Conservation (phyloP, 257 asterid genomes). For the Solanum bulbocastanum region DNA sequence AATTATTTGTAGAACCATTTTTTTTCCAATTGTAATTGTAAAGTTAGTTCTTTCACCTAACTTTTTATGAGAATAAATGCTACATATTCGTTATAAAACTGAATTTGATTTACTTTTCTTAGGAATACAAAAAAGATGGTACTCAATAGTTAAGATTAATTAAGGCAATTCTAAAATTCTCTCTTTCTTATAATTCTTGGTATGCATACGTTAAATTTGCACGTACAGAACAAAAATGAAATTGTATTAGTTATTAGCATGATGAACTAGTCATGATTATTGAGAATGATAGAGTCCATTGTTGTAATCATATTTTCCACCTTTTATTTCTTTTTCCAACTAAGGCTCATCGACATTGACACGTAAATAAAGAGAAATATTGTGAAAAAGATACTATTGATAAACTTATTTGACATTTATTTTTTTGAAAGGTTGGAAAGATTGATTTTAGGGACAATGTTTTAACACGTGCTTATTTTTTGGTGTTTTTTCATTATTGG, state of each 20-base stretch:
- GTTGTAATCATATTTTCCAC: neutral
- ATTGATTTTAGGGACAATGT: neutral
- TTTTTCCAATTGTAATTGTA: neutral
- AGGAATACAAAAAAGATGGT: neutral
- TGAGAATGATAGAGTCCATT: neutral
- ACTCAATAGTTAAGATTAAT: neutral
- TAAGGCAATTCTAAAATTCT: neutral
- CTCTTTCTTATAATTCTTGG: neutral
- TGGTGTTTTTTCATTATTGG: neutral
- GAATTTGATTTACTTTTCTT: neutral
- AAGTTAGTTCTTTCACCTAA: neutral
- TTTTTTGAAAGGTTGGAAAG: neutral
- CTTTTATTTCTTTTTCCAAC: neutral
- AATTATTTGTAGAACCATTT: neutral
- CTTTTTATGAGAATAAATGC: neutral
- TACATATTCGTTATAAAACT: neutral
- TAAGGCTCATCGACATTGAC: neutral
- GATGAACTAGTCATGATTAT: neutral
- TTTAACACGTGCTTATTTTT: neutral
- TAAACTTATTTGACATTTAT: neutral
- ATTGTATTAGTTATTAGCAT: neutral
- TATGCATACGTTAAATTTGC: neutral
- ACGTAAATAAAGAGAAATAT: neutral
- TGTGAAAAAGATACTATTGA: neutral
- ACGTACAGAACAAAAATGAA: neutral